A percentile compares a stretch with the other conserved stretches of the same genome.
Conservation (phyloP, 805 yeast genomes). For the Metschnikowia corniflorae region DNA sequence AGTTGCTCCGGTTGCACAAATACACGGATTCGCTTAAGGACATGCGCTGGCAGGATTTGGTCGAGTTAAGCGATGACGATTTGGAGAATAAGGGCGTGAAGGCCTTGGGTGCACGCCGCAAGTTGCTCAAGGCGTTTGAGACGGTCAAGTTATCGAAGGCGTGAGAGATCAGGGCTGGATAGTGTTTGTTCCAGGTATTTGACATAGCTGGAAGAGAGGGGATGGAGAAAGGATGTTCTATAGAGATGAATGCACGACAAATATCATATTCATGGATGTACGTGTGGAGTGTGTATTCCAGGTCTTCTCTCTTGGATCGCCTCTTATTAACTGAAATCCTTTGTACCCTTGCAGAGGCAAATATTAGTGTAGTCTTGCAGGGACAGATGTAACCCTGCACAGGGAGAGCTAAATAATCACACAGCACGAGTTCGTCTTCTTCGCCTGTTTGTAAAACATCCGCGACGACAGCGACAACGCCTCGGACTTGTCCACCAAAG, state of each 20-base stretch:
- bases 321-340: too few relatives aligned
- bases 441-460: constrained; percentile 96
- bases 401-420: constrained; percentile 24
- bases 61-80: constrained; percentile 63
- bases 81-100: constrained; percentile 79
- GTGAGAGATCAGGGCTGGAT: too few relatives aligned
- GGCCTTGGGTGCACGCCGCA: constrained; percentile 94
- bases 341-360: too few relatives aligned
- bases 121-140: constrained; percentile 86
- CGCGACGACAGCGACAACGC: constrained; percentile 84
- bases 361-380: too few relatives aligned
- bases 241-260: constrained; percentile 6
- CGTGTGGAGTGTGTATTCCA: too few relatives aligned
- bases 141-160: constrained; percentile 49
- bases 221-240: too few relatives aligned
- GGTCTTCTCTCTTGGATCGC: too few relatives aligned
- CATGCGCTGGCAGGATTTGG: constrained; percentile 74
- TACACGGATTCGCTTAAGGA: constrained; percentile 81
- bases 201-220: constrained; percentile 4
- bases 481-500: constrained; percentile 92
- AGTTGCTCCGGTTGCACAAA: constrained; percentile 85
- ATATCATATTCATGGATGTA: too few relatives aligned
- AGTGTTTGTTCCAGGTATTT: neutral
- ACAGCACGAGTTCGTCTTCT: constrained; percentile 52
- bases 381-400: too few relatives aligned